Conservation (phyloP, 257 asterid species). For the Nicotiana knightiana region DNA sequence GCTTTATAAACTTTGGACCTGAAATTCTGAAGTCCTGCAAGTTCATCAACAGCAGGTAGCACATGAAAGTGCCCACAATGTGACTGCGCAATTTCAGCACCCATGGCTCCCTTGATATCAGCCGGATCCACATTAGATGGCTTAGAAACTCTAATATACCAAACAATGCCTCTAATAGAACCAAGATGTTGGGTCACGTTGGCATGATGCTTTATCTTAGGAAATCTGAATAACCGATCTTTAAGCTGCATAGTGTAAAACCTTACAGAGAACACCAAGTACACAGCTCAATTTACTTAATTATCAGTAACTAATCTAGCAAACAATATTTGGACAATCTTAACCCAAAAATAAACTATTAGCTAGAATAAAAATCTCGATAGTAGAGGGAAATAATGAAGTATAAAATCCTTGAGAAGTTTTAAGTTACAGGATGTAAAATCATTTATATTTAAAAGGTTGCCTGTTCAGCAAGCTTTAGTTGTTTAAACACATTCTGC, state of each 20-base stretch:
- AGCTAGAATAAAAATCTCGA: background rate
- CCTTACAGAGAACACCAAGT: slow-evolving; percentile 23
- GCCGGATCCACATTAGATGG: slow-evolving; percentile 50
- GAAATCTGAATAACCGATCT: slow-evolving; percentile 48
- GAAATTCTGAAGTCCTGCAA: slow-evolving; percentile 57
- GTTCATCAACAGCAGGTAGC: slow-evolving; percentile 60
- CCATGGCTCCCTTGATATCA: slow-evolving; percentile 9
- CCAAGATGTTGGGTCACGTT: slow-evolving; percentile 80
- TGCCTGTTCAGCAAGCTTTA: background rate
- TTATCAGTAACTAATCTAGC: background rate
- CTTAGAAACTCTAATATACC: slow-evolving; percentile 82
- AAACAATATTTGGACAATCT: background rate
- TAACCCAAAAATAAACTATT: too few species aligned
- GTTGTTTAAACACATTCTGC: background rate
- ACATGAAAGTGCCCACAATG: slow-evolving; percentile 50
- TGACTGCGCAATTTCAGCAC: slow-evolving; percentile 31
- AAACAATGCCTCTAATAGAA: slow-evolving; percentile 57
- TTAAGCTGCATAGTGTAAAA: slow-evolving; percentile 68
- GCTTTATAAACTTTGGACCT: slow-evolving; percentile 74
- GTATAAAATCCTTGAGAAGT: background rate
- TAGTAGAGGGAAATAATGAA: background rate
- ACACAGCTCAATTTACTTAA: background rate
- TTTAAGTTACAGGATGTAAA: background rate
- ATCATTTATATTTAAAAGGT: background rate
- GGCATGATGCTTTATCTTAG: slow-evolving; percentile 70